Evolutionary conservation across 2,329 filamentous ascomycete species (phyloP), one percentile per base, ranked within the genome.

Genomic region (Sarocladiaceae sp.): DNA sequence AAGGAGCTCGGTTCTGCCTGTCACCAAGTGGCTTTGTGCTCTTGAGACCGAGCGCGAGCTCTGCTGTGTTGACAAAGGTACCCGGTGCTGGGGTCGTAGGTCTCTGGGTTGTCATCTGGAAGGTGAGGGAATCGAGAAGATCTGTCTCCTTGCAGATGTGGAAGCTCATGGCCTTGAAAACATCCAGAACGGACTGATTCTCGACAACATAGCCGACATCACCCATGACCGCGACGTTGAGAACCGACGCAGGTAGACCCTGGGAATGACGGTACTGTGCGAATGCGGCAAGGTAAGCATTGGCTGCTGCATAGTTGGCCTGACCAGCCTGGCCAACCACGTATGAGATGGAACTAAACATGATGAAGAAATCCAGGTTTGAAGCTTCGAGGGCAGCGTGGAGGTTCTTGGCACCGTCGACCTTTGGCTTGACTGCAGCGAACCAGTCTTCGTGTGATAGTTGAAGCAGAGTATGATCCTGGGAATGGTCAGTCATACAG

Each of bases 231-330:
- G 58, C 60, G 3, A 65, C 51, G 6, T 51, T 57, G 4, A 67
- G 33, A 0, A 61, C 55, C 0, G 55, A 49, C 2, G 56, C 58
- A 1, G 58, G 12, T 20, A 55, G 51, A 2, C 60, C 62, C 2
- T 54, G 52, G 4, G 33, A 32, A 4, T 52, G 51, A 9, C 58
- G 52, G 27, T 55, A 57, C 6, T 57, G 55, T 13, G 57, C 60
- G 23, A 69, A 56, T 7, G 58, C 54, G 31, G 66, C 58, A 44
- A 64, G 50, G 51, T 60, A 70, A n/a, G 57, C 55, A 47, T 67
- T 68, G 12, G 55, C 65, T 1, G 64, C 61, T 4, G 55, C 50
- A 48, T 71, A 71, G 47, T 63, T 65, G 41, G 58, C 53, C 49
- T 68, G 65, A 1, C 53, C 55, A 3, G 51, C 45, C 18, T 56